Conservation (phyloP, 2,329 filamentous ascomycete genomes). For the Fusarium sp. region DNA sequence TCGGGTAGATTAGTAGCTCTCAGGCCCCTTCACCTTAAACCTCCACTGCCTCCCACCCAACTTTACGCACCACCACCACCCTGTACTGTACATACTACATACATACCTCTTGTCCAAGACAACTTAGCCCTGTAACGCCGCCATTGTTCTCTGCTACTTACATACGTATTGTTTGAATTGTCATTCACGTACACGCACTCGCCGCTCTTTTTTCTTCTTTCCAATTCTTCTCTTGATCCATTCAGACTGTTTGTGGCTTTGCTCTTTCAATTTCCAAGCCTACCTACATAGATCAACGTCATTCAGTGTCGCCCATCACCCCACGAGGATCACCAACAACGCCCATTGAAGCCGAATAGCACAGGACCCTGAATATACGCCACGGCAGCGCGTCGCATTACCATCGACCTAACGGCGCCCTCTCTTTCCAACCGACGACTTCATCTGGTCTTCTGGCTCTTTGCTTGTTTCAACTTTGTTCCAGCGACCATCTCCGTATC, state of each 20-base stretch:
- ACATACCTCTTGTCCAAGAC: slow-evolving; percentile 12
- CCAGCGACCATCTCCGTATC: slow-evolving; percentile 28
- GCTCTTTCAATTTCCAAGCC: not conserved
- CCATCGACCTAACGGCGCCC: slow-evolving; percentile 8
- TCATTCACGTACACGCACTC: slow-evolving; percentile 8
- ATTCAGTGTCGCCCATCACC: slow-evolving; percentile 25
- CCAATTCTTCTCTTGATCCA: not conserved
- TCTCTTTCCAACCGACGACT: slow-evolving; percentile 5
- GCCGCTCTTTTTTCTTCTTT: slow-evolving; percentile 7
- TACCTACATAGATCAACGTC: slow-evolving; percentile 6
- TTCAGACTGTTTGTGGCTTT: not conserved
- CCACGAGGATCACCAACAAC: slow-evolving; percentile 35
- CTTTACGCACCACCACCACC: slow-evolving; percentile 2
- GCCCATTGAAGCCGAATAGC: slow-evolving; percentile 11
- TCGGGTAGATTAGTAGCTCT: not conserved
- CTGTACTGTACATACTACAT: slow-evolving; percentile 4
- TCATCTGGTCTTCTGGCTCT: slow-evolving; percentile 9
- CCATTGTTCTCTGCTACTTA: slow-evolving; percentile 8
- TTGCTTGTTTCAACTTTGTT: slow-evolving; percentile 36
- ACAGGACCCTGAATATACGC: slow-evolving; percentile 9
- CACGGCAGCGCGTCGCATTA: slow-evolving; percentile 7
- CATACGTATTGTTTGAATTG: slow-evolving; percentile 13
- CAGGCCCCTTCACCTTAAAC: slow-evolving; percentile 20
- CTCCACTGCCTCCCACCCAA: slow-evolving; percentile 23
- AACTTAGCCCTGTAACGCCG: slow-evolving; percentile 7